A percentile compares a stretch with the other conserved stretches of the same genome.
Evolutionary conservation across 2,329 filamentous ascomycete species (phyloP).

Genomic region (Thielaviopsis musarum): DNA sequence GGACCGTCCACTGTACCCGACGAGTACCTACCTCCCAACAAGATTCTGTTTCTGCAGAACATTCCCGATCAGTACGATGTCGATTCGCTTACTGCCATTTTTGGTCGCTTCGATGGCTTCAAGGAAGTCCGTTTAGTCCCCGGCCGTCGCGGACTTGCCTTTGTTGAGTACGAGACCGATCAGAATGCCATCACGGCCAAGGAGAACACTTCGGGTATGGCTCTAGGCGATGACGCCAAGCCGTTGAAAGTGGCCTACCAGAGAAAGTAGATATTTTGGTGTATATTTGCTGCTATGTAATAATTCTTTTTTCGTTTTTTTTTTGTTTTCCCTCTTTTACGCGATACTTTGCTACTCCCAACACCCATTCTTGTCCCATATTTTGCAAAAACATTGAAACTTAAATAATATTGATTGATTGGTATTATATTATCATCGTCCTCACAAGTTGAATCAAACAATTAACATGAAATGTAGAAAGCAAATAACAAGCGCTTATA

Average conservation of each 20-base stretch:
- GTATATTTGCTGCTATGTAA: neutral
- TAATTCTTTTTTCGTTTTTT: neutral
- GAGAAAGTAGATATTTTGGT: conserved; percentile 42
- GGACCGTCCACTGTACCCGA: conserved; percentile 70
- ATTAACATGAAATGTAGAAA: neutral
- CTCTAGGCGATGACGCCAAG: conserved; percentile 45
- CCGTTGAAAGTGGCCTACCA: conserved; percentile 93
- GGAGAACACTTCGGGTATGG: conserved; percentile 78
- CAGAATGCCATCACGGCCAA: conserved; percentile 81
- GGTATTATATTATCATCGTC: neutral
- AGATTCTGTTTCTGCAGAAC: conserved; percentile 88
- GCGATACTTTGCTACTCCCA: neutral
- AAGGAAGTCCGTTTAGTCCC: conserved; percentile 82
- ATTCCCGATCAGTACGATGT: conserved; percentile 74
- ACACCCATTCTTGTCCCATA: too few relatives aligned
- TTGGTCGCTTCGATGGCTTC: conserved; percentile 84
- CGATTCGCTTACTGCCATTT: conserved; percentile 63
- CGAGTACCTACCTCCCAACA: conserved; percentile 95
- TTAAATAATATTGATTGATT: neutral
- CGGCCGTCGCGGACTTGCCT: conserved; percentile 73
- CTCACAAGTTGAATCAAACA: neutral
- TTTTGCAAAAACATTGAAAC: too few relatives aligned
- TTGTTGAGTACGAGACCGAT: conserved; percentile 91
- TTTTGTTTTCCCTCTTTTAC: neutral
- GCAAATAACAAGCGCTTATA: neutral